These are phyloP conservation scores for Geotrichum restrictum DNA, from an alignment of 1,139 yeast genomes.

Conservation along the genomic window DNA sequence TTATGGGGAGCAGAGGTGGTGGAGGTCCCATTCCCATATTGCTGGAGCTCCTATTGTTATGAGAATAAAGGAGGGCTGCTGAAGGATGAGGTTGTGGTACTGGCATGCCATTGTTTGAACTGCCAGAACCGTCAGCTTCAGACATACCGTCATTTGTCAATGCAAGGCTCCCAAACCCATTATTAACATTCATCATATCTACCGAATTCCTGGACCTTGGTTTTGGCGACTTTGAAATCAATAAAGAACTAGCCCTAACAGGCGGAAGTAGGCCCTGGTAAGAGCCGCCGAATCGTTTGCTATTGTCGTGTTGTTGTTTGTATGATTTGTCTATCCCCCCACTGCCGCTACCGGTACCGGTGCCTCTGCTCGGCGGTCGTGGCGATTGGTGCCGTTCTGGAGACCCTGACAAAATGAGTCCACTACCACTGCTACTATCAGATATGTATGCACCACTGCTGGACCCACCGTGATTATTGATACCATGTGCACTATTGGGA, in stretches of 20 bases:
- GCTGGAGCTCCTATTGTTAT: background rate
- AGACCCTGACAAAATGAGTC: no score
- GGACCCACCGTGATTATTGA: no score
- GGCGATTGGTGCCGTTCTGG: no score
- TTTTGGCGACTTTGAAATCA: background rate
- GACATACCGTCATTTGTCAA: no score
- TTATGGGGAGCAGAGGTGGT: background rate
- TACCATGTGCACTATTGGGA: no score
- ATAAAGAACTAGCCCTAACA: no score
- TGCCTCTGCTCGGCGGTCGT: no score
- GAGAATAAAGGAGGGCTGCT: conserved; percentile 5
- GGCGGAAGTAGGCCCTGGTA: background rate
- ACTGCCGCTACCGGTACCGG: no score
- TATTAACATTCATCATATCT: conserved; percentile 1
- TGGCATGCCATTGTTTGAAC: background rate
- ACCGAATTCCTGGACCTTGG: conserved; percentile 1
- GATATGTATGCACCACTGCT: no score
- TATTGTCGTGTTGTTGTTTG: background rate
- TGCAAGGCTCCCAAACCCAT: background rate
- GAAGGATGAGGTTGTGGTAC: conserved; percentile 4
- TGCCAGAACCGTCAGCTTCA: background rate
- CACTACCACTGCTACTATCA: no score
- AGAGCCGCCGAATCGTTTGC: background rate
- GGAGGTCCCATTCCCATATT: background rate
- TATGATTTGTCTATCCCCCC: background rate